phyloP scores from a whole-genome alignment of 208 protist species.

The Herpetomonas samuelpessoai region DNA sequence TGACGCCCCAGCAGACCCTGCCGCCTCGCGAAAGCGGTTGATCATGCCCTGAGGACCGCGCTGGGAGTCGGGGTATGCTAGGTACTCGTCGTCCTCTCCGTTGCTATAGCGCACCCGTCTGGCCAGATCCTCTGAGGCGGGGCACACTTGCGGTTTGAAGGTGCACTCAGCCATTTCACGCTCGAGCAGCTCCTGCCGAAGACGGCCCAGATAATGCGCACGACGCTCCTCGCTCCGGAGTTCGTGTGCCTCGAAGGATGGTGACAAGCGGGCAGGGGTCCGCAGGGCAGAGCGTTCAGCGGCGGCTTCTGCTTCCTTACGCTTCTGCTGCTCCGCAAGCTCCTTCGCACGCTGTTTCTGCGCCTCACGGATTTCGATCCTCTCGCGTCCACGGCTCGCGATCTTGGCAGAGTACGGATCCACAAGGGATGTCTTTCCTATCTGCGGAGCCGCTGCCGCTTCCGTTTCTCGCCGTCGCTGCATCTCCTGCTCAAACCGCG shows the following conservation, averaged over 20 bases:
- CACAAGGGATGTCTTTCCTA: constrained; percentile 2
- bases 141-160: constrained; percentile 34
- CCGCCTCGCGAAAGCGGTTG: too few species aligned
- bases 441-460: constrained; percentile 9
- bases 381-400: constrained; percentile 25
- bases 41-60: too few species aligned
- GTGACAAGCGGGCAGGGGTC: too few species aligned
- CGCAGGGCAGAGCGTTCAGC: too few species aligned
- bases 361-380: constrained; percentile 16
- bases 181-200: constrained; percentile 21
- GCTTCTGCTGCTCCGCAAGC: constrained; percentile 34
- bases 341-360: constrained; percentile 5
- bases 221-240: constrained; percentile 27
- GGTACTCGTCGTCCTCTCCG: too few species aligned
- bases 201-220: constrained; percentile 16
- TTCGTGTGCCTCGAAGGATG: too few species aligned
- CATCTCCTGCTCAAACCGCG: constrained; percentile 15
- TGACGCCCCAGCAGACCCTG: too few species aligned
- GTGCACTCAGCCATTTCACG: constrained; percentile 36
- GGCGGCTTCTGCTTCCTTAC: too few species aligned
- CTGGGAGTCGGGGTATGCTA: too few species aligned
- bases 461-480: too few species aligned
- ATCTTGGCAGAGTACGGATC: constrained; percentile 25
- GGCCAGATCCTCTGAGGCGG: constrained; percentile 14
- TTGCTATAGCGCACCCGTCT: too few species aligned